Base-by-base conservation (phyloP, 225 moss, liverwort and hornwort species). In the Polytrichum formosum region DNA sequence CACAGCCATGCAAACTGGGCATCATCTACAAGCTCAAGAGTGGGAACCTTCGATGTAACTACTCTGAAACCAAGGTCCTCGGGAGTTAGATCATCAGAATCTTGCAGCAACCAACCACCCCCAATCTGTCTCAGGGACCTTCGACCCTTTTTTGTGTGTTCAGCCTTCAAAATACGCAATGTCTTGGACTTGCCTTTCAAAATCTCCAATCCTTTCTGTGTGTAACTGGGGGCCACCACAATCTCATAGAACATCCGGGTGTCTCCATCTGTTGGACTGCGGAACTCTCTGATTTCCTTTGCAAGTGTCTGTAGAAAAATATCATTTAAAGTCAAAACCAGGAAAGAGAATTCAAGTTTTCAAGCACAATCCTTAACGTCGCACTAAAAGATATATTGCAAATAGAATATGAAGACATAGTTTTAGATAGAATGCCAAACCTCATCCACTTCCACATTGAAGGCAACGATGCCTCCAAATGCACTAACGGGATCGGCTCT, bases 371-470 rank as follows among this genome's bases (percentile, higher is more conserved):
- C 10, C 46, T 0, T 59, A 6, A 59, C 16, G 13, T 46, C 2
- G 46, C 4, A 3, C 46, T 13, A 13, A 13, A 46, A 46, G 46
- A 2, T 13, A 46, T 16, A 46, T 46, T 46, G 46, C 13, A 46
- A 16, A 16, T 46, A 46, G 16, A 59, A 23, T 9, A 59, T 33
- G 46, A n/a, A 35, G 33, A 53, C 2, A 66, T 29, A 33, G 4
- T 58, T 58, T 21, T 35, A 58, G 58, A 22, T 58, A 58, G 58
- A 58, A 58, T 6, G 2, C 70, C 56, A 72, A 72, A 95, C 95
- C 92, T 98, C 98, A 56, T 98, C 92, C 60, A 98, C 98, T 90
- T 92, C 91, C 35, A 98, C 91, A 70, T 98, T 98, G 81, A 98
- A 91, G 22, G 94, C 92, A 64, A 98, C 98, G 28, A 98, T 98